Conservation (phyloP, 148 eudicot species). For the Rhododendron griersonianum region DNA sequence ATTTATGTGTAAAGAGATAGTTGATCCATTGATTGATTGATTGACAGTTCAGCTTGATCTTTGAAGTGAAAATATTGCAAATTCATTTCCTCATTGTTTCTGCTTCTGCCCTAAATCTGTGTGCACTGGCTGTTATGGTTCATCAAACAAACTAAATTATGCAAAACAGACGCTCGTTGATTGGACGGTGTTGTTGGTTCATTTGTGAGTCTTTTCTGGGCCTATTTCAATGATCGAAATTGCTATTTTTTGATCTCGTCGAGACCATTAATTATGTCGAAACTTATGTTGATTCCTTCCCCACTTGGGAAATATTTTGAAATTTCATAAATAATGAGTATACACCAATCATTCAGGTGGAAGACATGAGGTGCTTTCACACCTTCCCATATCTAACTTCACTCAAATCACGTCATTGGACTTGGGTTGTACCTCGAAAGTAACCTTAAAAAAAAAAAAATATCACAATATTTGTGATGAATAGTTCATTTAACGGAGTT, state of each 20-base stretch:
- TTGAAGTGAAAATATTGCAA: slow-evolving; percentile 27
- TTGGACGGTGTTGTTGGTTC: background rate
- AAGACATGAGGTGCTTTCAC: too few relatives aligned
- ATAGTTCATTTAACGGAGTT: too few relatives aligned
- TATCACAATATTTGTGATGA: too few relatives aligned
- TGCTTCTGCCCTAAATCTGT: background rate
- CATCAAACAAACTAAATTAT: background rate
- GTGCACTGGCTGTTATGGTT: background rate
- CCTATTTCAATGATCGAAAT: background rate
- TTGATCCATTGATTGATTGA: slow-evolving; percentile 76
- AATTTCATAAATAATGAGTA: too few relatives aligned
- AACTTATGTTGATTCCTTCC: too few relatives aligned
- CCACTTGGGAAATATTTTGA: too few relatives aligned
- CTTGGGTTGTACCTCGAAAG: too few relatives aligned
- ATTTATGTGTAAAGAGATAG: slow-evolving; percentile 76
- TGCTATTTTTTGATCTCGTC: too few relatives aligned
- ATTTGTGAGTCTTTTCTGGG: background rate
- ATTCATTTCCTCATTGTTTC: background rate
- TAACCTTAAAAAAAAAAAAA: too few relatives aligned
- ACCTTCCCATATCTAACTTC: too few relatives aligned
- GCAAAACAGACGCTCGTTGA: background rate
- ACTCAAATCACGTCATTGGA: too few relatives aligned
- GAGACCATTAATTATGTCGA: too few relatives aligned
- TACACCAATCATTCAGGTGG: background rate
- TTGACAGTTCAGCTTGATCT: slow-evolving; percentile 28